Evolutionary conservation across 306 rosid species (phyloP).

Genomic region (Nissolia schottii): DNA sequence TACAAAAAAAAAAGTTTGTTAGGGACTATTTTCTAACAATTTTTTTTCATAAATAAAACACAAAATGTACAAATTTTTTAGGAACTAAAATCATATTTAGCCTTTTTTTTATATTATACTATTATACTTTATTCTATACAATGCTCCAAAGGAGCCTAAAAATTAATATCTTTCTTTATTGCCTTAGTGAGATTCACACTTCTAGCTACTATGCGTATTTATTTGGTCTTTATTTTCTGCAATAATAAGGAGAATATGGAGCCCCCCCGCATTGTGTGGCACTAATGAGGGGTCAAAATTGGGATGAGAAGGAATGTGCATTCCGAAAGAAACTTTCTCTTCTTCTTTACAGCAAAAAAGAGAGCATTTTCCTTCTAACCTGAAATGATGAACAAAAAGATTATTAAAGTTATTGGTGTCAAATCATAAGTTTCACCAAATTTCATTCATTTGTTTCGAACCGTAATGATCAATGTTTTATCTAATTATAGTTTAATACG

Average conservation of each 20-base stretch:
- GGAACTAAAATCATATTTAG: neutral
- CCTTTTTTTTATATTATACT: no score
- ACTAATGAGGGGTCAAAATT: neutral
- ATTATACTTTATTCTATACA: no score
- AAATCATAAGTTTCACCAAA: neutral
- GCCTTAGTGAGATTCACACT: neutral
- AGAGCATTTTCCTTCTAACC: neutral
- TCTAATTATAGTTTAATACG: no score
- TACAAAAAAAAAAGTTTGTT: no score
- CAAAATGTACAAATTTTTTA: no score
- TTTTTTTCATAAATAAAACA: no score
- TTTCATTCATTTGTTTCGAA: neutral
- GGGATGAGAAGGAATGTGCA: neutral
- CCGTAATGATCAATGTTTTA: neutral
- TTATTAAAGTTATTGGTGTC: neutral
- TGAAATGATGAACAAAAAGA: neutral
- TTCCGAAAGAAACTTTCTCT: neutral
- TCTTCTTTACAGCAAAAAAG: neutral
- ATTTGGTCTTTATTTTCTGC: neutral
- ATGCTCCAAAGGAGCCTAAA: no score
- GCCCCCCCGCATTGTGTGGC: constrained; percentile 1
- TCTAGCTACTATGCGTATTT: neutral
- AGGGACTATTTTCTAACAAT: no score
- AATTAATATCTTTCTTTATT: neutral
- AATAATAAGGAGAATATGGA: neutral